Conservation (phyloP, 176 grass and related monocot genomes). For the sorghum (Sorghum bicolor) region DNA sequence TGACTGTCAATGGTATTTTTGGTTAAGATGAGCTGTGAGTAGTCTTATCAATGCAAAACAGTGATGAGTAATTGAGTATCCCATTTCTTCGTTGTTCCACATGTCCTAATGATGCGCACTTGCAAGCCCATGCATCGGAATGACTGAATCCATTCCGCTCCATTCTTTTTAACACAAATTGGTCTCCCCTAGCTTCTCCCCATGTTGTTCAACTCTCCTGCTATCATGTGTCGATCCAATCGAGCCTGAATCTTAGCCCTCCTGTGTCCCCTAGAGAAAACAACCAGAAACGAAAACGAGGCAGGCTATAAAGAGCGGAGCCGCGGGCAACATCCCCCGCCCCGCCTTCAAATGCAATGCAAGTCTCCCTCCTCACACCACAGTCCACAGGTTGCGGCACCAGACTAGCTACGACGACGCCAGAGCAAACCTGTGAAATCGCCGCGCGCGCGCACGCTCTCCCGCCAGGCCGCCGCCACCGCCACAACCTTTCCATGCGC, state of each 20-base stretch:
- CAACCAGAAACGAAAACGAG: background rate
- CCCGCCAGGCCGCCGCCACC: background rate
- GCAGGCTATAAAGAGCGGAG: background rate
- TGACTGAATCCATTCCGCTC: too few relatives aligned
- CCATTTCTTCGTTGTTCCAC: too few relatives aligned
- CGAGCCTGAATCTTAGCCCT: conserved; percentile 40
- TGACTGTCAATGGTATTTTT: too few relatives aligned
- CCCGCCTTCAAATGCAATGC: conserved; percentile 18
- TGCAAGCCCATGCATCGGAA: too few relatives aligned
- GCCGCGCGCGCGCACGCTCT: background rate
- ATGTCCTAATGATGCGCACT: too few relatives aligned
- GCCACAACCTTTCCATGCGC: background rate
- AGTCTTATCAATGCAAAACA: too few relatives aligned
- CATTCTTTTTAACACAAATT: too few relatives aligned
- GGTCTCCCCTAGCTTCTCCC: background rate
- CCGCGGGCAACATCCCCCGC: background rate
- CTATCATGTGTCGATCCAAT: background rate
- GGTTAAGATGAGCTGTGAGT: too few relatives aligned
- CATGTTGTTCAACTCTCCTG: too few relatives aligned
- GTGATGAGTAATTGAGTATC: too few relatives aligned
- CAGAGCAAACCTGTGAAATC: background rate
- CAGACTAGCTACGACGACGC: background rate
- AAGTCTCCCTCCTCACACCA: background rate
- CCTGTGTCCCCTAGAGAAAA: background rate
- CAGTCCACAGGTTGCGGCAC: background rate